Evolutionary conservation across 306 rosid genomes (phyloP).

Genomic region (Argentina anserina): DNA sequence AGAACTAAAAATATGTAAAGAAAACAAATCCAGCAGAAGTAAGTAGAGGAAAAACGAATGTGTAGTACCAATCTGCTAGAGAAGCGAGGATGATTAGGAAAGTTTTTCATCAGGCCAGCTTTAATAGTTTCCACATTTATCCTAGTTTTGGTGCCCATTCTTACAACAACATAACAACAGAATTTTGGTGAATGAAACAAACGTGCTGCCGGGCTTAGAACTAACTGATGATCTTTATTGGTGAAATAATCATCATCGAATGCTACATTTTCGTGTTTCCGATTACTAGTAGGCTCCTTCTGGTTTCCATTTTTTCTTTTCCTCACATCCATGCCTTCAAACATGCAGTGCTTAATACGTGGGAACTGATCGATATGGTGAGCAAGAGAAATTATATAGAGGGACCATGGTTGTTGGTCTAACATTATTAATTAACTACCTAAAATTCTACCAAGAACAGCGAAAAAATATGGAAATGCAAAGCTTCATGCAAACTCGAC

Average conservation of each 20-base stretch:
- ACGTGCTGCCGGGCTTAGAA: constrained; percentile 46
- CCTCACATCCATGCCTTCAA: neutral
- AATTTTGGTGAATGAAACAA: constrained; percentile 44
- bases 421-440: too few species aligned
- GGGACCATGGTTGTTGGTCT: neutral
- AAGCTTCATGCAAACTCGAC: neutral
- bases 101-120: constrained; percentile 36
- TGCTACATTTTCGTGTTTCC: neutral
- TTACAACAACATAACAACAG: constrained; percentile 38
- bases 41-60: neutral
- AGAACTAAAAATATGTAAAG: neutral
- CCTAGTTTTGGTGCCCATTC: constrained; percentile 41
- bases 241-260: neutral
- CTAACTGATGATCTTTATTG: neutral
- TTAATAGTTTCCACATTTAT: constrained; percentile 34
- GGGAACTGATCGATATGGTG: neutral
- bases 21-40: neutral
- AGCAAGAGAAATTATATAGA: neutral
- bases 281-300: neutral
- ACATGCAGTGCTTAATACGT: neutral
- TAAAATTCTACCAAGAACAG: neutral
- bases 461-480: neutral
- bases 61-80: constrained; percentile 30
- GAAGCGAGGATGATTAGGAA: constrained; percentile 60
- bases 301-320: neutral